These are phyloP conservation scores for Theileria equi DNA, from an alignment of 169 alveolate species.

Conservation along the genomic window DNA sequence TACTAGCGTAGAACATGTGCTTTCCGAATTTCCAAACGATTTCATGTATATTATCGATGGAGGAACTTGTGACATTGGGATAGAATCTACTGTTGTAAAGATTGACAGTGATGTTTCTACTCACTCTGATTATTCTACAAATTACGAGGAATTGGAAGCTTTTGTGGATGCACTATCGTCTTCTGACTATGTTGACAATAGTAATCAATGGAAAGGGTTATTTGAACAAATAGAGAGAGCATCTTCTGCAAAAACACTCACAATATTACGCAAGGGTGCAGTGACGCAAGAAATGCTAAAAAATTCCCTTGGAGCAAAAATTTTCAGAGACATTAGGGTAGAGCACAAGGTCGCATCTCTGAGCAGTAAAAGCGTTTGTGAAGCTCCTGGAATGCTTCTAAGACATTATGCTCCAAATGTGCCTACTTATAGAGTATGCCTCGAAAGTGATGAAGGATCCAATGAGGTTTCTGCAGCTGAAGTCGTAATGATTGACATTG, in stretches of 20 bases:
- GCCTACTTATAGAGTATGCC: slow-evolving; percentile 77
- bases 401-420: slow-evolving; percentile 90
- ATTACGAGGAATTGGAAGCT: neutral
- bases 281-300: neutral
- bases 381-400: slow-evolving; percentile 83
- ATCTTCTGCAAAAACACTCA: too few species aligned
- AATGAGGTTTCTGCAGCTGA: neutral
- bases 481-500: slow-evolving; percentile 44
- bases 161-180: too few species aligned
- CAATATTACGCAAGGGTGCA: neutral
- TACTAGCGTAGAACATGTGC: slow-evolving; percentile 89
- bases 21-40: slow-evolving; percentile 85
- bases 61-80: slow-evolving; percentile 87
- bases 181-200: too few species aligned
- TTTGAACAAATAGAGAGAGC: too few species aligned
- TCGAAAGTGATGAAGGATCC: neutral
- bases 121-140: neutral
- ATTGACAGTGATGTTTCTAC: slow-evolving; percentile 32
- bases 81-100: slow-evolving; percentile 95
- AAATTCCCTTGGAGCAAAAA: neutral
- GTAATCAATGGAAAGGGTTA: too few species aligned
- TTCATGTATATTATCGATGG: slow-evolving; percentile 88
- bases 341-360: neutral
- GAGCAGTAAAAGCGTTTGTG: neutral
- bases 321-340: neutral